Evolutionary conservation across 2,329 filamentous ascomycete genomes (phyloP), one percentile per base, ranked within the genome.

Genomic region (Bisporella sp.): DNA sequence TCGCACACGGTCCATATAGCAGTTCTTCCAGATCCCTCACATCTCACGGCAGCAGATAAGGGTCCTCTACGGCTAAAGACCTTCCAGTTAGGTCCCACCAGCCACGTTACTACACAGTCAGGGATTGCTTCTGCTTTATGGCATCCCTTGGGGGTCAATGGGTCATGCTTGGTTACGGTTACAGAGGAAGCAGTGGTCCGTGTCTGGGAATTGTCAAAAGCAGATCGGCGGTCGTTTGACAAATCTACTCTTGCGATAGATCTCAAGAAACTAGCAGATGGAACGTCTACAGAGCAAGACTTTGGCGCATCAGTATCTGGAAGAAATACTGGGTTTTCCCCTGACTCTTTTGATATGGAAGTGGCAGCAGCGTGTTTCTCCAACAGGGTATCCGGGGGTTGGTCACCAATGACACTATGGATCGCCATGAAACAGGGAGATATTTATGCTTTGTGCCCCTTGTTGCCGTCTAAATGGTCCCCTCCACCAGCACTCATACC

Each of bases 391-490:
- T 79, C 79, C 5, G 92, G 90, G 11, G 90, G 90, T 48, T 99
- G 93, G 93, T 87, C 90, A 6, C 82, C 91, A 7, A 96, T 96
- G 87, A 97, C 93, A 0, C 75, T 99, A 8, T 99, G 92, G 89
- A 73, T 97, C 47, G 90, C 91, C n/a, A 99, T 96, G 87, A 82
- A 82, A 37, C 87, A 89, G 53, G 93, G 93, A 4, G 91, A 96
- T 63, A 79, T 97, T 5, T 99, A 99, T 64, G 91, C 92, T 1
- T 73, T 99, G 6, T 96, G 91, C 64, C 93, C 93, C 1, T 75
- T 99, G 40, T 73, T 99, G 32, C 93, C 93, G 1, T 82, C 83
- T 47, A 89, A 85, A 60, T 97, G 92, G 90, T 82, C 87, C 29
- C 83, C 86, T 29, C 83, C 85, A 11, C 77, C 84, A 1, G 85